Evolutionary conservation across 495 filamentous ascomycete genomes (phyloP).

Genomic region (Penicillium coprophilum): DNA sequence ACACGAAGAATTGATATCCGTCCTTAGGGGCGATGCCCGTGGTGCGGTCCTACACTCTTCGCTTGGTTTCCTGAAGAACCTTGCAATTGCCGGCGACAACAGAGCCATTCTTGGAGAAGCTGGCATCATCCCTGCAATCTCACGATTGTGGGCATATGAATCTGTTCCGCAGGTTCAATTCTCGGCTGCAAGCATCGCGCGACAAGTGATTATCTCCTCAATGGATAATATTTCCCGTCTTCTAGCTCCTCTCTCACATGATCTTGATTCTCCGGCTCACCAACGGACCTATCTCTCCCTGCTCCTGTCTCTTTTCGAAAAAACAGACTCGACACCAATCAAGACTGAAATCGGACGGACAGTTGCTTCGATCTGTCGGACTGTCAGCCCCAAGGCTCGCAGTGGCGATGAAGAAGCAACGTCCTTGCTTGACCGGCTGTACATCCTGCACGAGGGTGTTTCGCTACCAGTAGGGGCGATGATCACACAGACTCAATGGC

Average conservation of each 20-base stretch:
- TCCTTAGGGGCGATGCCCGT: conserved; percentile 47
- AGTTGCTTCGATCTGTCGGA: conserved; percentile 62
- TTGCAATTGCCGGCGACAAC: conserved; percentile 67
- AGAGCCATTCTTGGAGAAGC: conserved; percentile 56
- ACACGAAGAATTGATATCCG: conserved; percentile 54
- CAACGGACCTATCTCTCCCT: conserved; percentile 56
- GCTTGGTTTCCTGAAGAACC: conserved; percentile 76
- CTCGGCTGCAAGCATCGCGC: conserved; percentile 62
- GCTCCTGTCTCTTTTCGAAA: conserved; percentile 57
- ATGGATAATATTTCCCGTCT: conserved; percentile 54
- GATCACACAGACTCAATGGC: conserved; percentile 66
- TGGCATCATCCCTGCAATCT: conserved; percentile 53
- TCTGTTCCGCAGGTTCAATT: conserved; percentile 69
- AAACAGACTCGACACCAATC: conserved; percentile 60
- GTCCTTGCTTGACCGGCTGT: conserved; percentile 48
- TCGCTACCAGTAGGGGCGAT: conserved; percentile 58
- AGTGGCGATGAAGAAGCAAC: conserved; percentile 28
- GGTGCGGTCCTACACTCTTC: conserved; percentile 62
- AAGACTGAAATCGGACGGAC: conserved; percentile 73
- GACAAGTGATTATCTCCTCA: conserved; percentile 63
- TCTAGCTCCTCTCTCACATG: conserved; percentile 40
- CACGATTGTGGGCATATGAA: conserved; percentile 60
- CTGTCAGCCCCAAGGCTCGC: conserved; percentile 43
- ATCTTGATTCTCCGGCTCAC: conserved; percentile 40
- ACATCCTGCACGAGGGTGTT: conserved; percentile 50